Base-by-base conservation (phyloP, 805 yeast genomes). In the Zygosaccharomyces kombuchaensis region DNA sequence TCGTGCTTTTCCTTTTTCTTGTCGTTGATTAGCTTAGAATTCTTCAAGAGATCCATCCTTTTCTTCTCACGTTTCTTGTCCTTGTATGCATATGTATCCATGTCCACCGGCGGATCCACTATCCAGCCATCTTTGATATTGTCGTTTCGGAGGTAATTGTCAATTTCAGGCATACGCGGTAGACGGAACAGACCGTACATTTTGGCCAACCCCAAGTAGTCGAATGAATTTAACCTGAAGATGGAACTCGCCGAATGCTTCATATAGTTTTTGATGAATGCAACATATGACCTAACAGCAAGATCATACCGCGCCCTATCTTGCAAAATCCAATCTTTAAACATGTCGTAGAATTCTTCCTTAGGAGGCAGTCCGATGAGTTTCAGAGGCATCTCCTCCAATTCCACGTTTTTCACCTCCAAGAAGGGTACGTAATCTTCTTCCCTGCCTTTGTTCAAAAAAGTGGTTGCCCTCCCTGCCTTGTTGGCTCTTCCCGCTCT, bases 141-240 rank as follows among this genome's bases (percentile, higher is more conserved):
- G 0, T 89, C 86, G 10, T 60, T 52, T 31, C 67, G 54, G 2
- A 81, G 69, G 54, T 75, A 71, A 44, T 69, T 71, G 17, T 82
- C 75, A 26, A 80, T 68, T 60, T 93, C 99, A 0, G 99, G 99
- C 98, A 95, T 93, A 55, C 82, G 80, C 7, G 99, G 99, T 47
- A 91, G 67, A 54, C 96, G 74, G 35, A 87, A 66, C 2, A 93
- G 65, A 1, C 96, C 96, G 63, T 85, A 89, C 70, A 86, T 73
- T 52, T 72, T 75, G 1, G 93, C 96, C 6, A 85, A 52, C 0
- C 82, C 84, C 21, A 81, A 61, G 55, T 84, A 84, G 61, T 91
- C 95, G 45, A 93, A 66, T 6, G 79, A 66, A 41, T 76, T 76
- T 19, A 87, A 56, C 51, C 98, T 72, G 70, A 93, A 93, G 13